phyloP scores from a whole-genome alignment of 1,284 basidiomycete genomes.

The Pseudozyma hubeiensis region DNA sequence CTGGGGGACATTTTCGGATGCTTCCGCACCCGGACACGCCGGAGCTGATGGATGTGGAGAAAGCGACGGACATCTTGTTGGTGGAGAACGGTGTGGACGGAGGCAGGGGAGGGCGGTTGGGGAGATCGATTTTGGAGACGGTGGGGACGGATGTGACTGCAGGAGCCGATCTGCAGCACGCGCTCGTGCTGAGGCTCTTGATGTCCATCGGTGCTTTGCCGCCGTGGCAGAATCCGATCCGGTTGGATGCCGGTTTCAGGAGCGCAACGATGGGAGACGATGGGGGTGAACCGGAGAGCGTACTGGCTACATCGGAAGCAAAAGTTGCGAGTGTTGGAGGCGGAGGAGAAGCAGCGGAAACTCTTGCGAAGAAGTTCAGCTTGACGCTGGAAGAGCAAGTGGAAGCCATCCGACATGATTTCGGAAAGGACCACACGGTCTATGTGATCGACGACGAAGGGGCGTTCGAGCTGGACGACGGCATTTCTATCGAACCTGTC shows the following conservation, averaged over 20 bases:
- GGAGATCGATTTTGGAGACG: constrained; percentile 20
- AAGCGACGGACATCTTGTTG: constrained; percentile 13
- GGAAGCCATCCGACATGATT: constrained; percentile 75
- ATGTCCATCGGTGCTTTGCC: constrained; percentile 46
- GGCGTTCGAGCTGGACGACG: constrained; percentile 94
- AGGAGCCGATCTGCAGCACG: constrained; percentile 49
- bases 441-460: constrained; percentile 87
- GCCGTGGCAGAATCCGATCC: constrained; percentile 56
- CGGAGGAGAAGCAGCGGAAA: neutral
- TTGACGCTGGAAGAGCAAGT: constrained; percentile 29
- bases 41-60: constrained; percentile 13
- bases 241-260: constrained; percentile 44
- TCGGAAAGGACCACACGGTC: constrained; percentile 78
- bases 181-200: constrained; percentile 49
- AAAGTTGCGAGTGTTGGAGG: too few species aligned
- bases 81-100: neutral
- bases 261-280: constrained; percentile 17
- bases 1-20: constrained; percentile 67
- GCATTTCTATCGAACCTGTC: constrained; percentile 77
- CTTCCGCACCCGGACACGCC: constrained; percentile 23
- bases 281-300: constrained; percentile 19
- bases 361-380: constrained; percentile 17
- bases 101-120: neutral
- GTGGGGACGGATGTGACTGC: constrained; percentile 31
- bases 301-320: neutral